Evolutionary conservation across 768 basidiomycete species (phyloP), one percentile per base, ranked within the genome.

Genomic region (Tephrocybe sp.): DNA sequence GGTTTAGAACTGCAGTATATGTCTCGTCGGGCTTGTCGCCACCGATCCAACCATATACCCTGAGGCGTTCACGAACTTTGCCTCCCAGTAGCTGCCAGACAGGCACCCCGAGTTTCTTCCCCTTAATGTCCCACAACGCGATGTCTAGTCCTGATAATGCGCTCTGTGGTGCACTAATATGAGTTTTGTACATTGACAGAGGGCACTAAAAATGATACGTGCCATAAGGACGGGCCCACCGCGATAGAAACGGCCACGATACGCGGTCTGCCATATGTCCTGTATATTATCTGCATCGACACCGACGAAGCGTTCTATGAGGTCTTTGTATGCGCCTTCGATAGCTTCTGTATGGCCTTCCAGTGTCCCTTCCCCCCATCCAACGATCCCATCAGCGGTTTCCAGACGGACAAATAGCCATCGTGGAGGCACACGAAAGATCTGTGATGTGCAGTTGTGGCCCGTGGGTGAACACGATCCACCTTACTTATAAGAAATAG

Each of bases 341-440:
- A 90, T 74, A 10, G 87, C 85, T 65, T 90, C 85, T 5, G 84
- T 84, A 62, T 88, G 86, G 6, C 82, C 79, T 64, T 88, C 88
- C 1, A 90, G 76, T 0, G 86, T 88, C 23, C 74, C 82, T 64
- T 88, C 87, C 10, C 87, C 87, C 85, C 88, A 89, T 26, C 87
- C 86, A 24, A 88, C 75, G 21, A 82, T 64, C 0, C 82, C 84
- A 37, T 81, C 76, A 4, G 73, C 71, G 0, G 84, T 86, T 57
- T 82, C 80, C n/a, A 88, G 76, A 7, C 85, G 77, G 23, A 88
- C 82, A 58, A 89, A 87, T 3, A 90, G 70, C 87, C 86, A 88
- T 30, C 84, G 74, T 0, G 86, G 85, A 14, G 82, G 80, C n/a
- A 88, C 72, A 53, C 83, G 83, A 67, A 90, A 88, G 10, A 73